Evolutionary conservation across 805 yeast species (phyloP), one percentile per base, ranked within the genome.

Genomic region (Candida ponderosae): DNA sequence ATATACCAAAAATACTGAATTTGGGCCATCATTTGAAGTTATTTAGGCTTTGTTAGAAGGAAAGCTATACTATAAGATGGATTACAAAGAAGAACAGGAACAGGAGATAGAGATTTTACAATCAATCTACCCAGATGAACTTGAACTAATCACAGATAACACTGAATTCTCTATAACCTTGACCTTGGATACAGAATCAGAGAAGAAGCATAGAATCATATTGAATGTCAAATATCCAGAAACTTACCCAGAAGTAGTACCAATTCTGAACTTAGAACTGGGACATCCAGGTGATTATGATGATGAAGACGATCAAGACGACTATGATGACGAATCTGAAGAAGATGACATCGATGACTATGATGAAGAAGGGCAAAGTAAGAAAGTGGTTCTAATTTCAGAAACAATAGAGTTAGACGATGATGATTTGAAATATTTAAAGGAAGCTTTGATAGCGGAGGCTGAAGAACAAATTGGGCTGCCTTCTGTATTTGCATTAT

Each of bases 121-220:
- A 54, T 80, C 94, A 15, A 90, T 90, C 38, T 90, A 93, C 56
- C 98, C 97, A 6, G 97, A 90, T 54, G 98, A 90, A 57, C 61
- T 86, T 24, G 61, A 55, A 21, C 33, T 43, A 18, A 48, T 40
- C 16, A 45, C 61, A 29, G 60, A 64, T 2, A 72, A 70, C 17
- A 59, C 65, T 6, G 67, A 67, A 28, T 84, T 76, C 54, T 66
- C 74, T 31, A 71, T 90, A 27, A 64, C 64, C 35, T 47, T 87
- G n/a, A 50, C 55, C 17, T 65, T 89, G 33, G 97, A 90, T 46
- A 78, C 90, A 3, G 68, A 70, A 5, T 68, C 86, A 8, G 76
- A 70, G 18, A 64, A 76, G 31, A 64, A 62, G 17, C 93, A 84
- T 51, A 59, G 65, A 6, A 56, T 86, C 31, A 48, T 63, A 15